Evolutionary conservation across 495 filamentous ascomycete genomes (phyloP).

Genomic region (Achaetomiella virescens): DNA sequence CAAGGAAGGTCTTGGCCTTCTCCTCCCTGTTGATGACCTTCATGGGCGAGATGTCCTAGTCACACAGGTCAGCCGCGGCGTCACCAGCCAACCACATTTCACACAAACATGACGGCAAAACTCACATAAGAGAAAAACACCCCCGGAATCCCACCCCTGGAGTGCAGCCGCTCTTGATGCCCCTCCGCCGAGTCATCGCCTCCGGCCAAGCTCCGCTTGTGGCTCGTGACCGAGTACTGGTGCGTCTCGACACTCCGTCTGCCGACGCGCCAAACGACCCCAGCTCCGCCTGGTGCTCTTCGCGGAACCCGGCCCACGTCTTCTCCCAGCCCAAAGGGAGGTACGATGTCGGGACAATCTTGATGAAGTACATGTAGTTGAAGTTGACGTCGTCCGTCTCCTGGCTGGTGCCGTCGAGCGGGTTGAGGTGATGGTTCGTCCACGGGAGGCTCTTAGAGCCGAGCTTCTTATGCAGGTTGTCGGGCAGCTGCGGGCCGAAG

Average conservation of each 20-base stretch:
- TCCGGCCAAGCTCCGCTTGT: constrained; percentile 77
- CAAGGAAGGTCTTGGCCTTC: constrained; percentile 75
- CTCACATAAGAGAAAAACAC: constrained; percentile 95
- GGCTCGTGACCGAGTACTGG: constrained; percentile 94
- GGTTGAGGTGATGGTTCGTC: constrained; percentile 88
- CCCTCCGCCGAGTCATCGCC: constrained; percentile 77
- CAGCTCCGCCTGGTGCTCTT: constrained; percentile 45
- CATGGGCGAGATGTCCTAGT: constrained; percentile 95
- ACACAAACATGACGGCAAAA: constrained; percentile 21
- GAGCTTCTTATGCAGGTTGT: constrained; percentile 58
- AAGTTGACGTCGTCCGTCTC: constrained; percentile 70
- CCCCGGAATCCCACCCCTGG: constrained; percentile 85
- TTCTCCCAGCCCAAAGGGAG: constrained; percentile 76
- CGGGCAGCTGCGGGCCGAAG: constrained; percentile 88
- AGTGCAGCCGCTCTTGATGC: constrained; percentile 85
- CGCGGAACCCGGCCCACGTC: constrained; percentile 23
- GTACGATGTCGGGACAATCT: constrained; percentile 93
- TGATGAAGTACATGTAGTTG: constrained; percentile 99
- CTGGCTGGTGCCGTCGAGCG: constrained; percentile 79
- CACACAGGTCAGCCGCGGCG: background rate
- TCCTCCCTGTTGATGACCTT: constrained; percentile 98
- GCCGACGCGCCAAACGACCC: constrained; percentile 56
- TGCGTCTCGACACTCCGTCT: constrained; percentile 87
- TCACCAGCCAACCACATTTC: background rate
- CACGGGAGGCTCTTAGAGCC: constrained; percentile 53